These are phyloP conservation scores for Elsinoe fawcettii DNA, from an alignment of 2,329 filamentous ascomycete species.

Conservation along the genomic window DNA sequence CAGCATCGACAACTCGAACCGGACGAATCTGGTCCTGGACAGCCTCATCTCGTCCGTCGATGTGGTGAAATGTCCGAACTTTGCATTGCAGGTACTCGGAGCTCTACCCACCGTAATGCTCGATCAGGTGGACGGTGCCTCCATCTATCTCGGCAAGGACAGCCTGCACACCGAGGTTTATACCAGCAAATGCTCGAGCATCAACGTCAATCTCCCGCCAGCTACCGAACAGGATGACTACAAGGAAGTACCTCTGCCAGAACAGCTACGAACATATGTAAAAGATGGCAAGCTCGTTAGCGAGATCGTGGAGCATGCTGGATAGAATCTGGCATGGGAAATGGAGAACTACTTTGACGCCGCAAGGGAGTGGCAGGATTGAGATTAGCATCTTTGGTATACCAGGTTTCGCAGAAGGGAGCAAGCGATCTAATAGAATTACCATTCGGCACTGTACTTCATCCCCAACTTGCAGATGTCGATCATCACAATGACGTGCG, in stretches of 20 bases:
- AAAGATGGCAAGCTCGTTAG: conserved; percentile 72
- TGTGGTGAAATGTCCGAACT: conserved; percentile 90
- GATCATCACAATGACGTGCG: not conserved
- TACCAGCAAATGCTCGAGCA: conserved; percentile 74
- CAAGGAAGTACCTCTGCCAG: conserved; percentile 77
- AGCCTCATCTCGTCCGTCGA: conserved; percentile 85
- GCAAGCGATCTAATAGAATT: not conserved
- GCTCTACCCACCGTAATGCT: conserved; percentile 79
- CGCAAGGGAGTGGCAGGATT: not conserved
- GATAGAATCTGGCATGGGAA: conserved; percentile 41
- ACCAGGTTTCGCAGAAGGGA: not conserved
- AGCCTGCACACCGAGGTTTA: conserved; percentile 74
- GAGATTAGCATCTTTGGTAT: conserved; percentile 7
- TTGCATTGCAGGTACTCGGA: conserved; percentile 76
- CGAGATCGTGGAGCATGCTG: conserved; percentile 92
- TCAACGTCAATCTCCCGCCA: conserved; percentile 80
- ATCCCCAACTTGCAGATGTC: not conserved
- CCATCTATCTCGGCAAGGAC: conserved; percentile 76
- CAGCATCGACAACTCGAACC: conserved; percentile 81
- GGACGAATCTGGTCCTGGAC: conserved; percentile 79
- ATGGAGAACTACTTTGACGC: not conserved
- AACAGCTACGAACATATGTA: conserved; percentile 77
- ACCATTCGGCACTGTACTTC: not conserved
- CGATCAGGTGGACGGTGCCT: conserved; percentile 86
- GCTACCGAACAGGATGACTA: conserved; percentile 67